Conservation (phyloP, 441 rosid species). For the Viola pubescens region DNA sequence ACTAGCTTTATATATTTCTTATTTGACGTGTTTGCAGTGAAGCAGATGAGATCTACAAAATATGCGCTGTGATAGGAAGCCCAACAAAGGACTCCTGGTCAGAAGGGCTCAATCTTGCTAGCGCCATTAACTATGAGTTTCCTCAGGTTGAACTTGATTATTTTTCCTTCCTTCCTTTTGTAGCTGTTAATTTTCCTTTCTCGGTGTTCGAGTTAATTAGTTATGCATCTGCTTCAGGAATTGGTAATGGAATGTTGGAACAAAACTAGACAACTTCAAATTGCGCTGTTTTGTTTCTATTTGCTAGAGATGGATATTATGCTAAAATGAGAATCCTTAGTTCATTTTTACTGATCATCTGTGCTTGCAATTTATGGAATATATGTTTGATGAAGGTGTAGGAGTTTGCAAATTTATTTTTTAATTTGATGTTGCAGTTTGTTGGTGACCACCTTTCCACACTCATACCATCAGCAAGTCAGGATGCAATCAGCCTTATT, state of each 20-base stretch:
- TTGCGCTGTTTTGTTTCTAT: too few relatives aligned
- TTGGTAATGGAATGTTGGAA: too few relatives aligned
- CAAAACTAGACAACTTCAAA: too few relatives aligned
- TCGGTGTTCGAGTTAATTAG: not conserved
- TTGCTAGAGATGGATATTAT: too few relatives aligned
- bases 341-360: not conserved
- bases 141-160: constrained; percentile 48
- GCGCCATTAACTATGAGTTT: constrained; percentile 63
- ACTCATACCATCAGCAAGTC: constrained; percentile 67
- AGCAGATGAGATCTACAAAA: constrained; percentile 91
- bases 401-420: constrained; percentile 2
- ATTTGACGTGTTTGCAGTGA: constrained; percentile 47
- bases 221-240: not conserved
- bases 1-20: constrained; percentile 4
- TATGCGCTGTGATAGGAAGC: constrained; percentile 78
- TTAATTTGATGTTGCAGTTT: constrained; percentile 35
- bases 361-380: not conserved
- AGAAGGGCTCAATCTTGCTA: constrained; percentile 83
- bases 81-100: constrained; percentile 75
- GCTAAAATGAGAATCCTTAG: too few relatives aligned
- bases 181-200: not conserved
- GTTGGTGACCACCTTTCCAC: constrained; percentile 50
- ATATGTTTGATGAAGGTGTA: not conserved
- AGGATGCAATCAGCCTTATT: constrained; percentile 63
- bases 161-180: not conserved